These are phyloP conservation scores for Didymellaceae sp. DNA, from an alignment of 2,329 filamentous ascomycete species.

Conservation along the genomic window DNA sequence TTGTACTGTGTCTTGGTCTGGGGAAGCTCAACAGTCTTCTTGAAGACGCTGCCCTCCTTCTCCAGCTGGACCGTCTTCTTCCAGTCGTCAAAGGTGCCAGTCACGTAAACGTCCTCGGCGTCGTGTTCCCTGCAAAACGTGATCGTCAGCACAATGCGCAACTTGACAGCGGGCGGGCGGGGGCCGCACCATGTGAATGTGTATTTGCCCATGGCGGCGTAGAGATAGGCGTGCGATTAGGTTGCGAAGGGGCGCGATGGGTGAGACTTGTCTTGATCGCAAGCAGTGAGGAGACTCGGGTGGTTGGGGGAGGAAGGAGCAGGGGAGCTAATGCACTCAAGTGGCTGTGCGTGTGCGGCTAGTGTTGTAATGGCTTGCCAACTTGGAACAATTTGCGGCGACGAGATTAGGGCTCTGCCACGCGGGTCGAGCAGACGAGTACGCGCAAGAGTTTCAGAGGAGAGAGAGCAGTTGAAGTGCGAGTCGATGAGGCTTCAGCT, in stretches of 20 bases:
- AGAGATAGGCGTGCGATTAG: slow-evolving; percentile 24
- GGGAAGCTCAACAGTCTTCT: slow-evolving; percentile 80
- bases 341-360: slow-evolving; percentile 28
- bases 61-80: slow-evolving; percentile 83
- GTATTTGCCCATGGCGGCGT: slow-evolving; percentile 66
- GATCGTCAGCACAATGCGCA: slow-evolving; percentile 26
- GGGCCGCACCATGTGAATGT: slow-evolving; percentile 76
- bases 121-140: slow-evolving; percentile 73
- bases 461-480: slow-evolving; percentile 13
- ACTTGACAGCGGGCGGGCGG: slow-evolving; percentile 23
- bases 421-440: slow-evolving; percentile 19
- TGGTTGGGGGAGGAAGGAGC: slow-evolving; percentile 34
- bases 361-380: slow-evolving; percentile 28
- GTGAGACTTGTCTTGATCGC: slow-evolving; percentile 39
- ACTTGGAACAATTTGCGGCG: slow-evolving; percentile 10
- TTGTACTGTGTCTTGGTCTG: slow-evolving; percentile 87
- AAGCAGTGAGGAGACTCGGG: slow-evolving; percentile 34
- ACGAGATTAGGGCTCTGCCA: slow-evolving; percentile 22
- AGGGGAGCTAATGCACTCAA: slow-evolving; percentile 30
- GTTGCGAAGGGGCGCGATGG: slow-evolving; percentile 22
- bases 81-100: slow-evolving; percentile 96
- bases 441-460: slow-evolving; percentile 18
- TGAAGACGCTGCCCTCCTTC: slow-evolving; percentile 72
- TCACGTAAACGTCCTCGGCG: slow-evolving; percentile 89
- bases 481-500: slow-evolving; percentile 30